These are phyloP conservation scores for Annulohypoxylon stygium DNA, from an alignment of 495 filamentous ascomycete genomes.

Conservation along the genomic window DNA sequence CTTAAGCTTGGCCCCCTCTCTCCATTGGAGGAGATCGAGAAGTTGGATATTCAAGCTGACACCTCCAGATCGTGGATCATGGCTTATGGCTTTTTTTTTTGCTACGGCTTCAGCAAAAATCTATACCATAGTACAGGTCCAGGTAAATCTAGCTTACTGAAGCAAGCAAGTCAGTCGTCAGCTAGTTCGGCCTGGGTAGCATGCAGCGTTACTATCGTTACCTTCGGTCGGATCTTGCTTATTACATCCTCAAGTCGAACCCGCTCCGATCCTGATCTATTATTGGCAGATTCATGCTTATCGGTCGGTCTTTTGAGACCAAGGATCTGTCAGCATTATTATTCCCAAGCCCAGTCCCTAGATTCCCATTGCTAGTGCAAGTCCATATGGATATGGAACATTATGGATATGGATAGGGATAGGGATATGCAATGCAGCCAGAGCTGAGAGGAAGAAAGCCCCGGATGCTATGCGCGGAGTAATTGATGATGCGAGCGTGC, in stretches of 20 bases:
- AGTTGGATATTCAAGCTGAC: constrained; percentile 28
- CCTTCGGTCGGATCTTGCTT: constrained; percentile 28
- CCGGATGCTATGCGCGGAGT: constrained; percentile 24
- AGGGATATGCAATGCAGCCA: neutral
- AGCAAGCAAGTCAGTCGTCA: constrained; percentile 15
- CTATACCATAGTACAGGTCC: neutral
- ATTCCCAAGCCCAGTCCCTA: constrained; percentile 12
- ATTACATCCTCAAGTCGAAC: constrained; percentile 21
- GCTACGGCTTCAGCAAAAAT: neutral
- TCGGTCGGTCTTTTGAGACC: constrained; percentile 18
- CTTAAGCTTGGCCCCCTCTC: neutral
- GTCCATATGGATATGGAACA: constrained; percentile 3
- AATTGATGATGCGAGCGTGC: constrained; percentile 33
- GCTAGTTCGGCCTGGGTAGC: constrained; percentile 12
- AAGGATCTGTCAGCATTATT: constrained; percentile 37
- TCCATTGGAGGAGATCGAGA: constrained; percentile 7
- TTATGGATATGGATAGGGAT: neutral
- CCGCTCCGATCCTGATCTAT: constrained; percentile 21
- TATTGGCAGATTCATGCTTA: constrained; percentile 34
- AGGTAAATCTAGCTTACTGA: neutral
- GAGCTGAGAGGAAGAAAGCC: constrained; percentile 15
- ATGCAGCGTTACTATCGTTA: constrained; percentile 12
- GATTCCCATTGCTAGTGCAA: constrained; percentile 26
- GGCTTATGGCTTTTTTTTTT: neutral
- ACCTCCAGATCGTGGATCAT: constrained; percentile 6